Evolutionary conservation across 495 filamentous ascomycete species (phyloP), one percentile per base, ranked within the genome.

Genomic region (Venustampulla echinocandica): DNA sequence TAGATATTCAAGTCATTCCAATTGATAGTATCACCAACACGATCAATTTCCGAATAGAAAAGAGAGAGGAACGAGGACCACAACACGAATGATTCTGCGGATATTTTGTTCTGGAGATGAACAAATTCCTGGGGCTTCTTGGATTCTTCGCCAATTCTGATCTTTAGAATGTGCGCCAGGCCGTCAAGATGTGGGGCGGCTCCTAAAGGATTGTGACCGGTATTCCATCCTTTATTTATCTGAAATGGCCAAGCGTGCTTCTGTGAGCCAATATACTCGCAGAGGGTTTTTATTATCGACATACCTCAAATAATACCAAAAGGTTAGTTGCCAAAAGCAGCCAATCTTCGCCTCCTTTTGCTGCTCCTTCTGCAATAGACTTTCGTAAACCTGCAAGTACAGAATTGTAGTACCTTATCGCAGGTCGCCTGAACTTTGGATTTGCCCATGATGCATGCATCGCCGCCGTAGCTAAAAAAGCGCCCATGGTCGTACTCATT

Each of bases 381-480:
- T 30, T 47, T 24, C 34, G 27, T 25, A 40, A 40, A 15, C 5
- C 14, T 14, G 18, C 40, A 15, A 47, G 4, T 40, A 40, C 35
- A 17, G 45, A 27, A 39, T 47, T 47, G 34, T 47, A 47, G 23
- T 47, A 47, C 22, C 45, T 47, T 13, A 25, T 32, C 14, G 45
- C 45, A 4, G 30, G 21, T 19, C 36, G 4, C 23, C 35, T 47
- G 22, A 39, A 19, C 21, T 40, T 47, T 15, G 19, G 13, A 19
- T 47, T 40, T 18, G 45, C 40, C 45, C 45, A 47, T 11, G 45
- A 47, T 27, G 45, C 35, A 47, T 47, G 45, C 35, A 47, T 47
- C 7, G 45, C 45, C 1, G 45, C 45, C 45, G 35, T 47, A 4
- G 45, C 45, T 2, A 47, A 15, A 21, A 39, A 47, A 28, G 45